phyloP scores from a whole-genome alignment of 345 rosid genomes.

The Melastoma malabathricum region DNA sequence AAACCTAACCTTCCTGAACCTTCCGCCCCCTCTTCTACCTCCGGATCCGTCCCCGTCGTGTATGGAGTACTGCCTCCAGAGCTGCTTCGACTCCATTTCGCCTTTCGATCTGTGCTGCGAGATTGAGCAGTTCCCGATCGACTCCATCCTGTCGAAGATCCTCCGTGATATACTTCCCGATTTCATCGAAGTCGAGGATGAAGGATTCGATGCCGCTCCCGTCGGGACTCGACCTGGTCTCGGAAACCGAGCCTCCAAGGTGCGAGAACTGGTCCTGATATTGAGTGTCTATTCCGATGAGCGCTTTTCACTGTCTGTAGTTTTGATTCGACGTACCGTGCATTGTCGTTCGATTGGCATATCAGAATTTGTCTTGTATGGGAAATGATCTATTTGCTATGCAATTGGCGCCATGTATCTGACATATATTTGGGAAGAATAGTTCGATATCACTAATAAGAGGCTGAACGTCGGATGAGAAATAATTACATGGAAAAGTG shows the following conservation, averaged over 20 bases:
- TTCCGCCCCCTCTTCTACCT: conserved; percentile 37
- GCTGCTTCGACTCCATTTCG: conserved; percentile 16
- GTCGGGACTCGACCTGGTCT: conserved; percentile 1
- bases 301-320: neutral
- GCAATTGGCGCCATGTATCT: no score
- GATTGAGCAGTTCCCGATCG: conserved; percentile 29
- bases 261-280: neutral
- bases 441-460: no score
- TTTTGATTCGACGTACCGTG: neutral
- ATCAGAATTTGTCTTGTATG: no score
- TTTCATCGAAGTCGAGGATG: conserved; percentile 18
- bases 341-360: no score
- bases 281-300: neutral
- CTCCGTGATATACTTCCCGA: conserved; percentile 40
- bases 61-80: conserved; percentile 13
- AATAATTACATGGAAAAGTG: no score
- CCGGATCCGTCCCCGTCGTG: conserved; percentile 17
- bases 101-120: conserved; percentile 14
- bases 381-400: no score
- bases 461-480: no score
- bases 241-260: conserved; percentile 1
- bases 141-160: conserved; percentile 43
- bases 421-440: no score
- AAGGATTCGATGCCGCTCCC: conserved; percentile 13
- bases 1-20: conserved; percentile 49